phyloP scores from a whole-genome alignment of 129 eudicot genomes.

The Centaurea solstitialis region DNA sequence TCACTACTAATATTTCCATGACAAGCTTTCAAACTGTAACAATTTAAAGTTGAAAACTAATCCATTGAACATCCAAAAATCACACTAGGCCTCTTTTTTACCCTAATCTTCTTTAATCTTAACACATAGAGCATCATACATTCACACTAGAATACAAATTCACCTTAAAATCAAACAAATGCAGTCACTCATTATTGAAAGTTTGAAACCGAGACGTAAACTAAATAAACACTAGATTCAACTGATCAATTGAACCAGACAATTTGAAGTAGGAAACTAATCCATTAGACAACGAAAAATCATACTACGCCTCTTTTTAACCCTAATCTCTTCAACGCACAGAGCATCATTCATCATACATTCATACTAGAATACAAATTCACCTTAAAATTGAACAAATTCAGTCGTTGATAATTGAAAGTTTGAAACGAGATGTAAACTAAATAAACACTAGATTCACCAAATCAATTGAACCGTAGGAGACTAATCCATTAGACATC shows the following conservation, averaged over 20 bases:
- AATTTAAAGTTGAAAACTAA: background rate
- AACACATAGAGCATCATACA: background rate
- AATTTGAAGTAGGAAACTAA: background rate
- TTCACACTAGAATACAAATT: conserved; percentile 2
- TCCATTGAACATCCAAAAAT: background rate
- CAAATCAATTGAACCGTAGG: background rate
- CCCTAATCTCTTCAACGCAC: conserved; percentile 2
- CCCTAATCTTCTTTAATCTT: conserved; percentile 11
- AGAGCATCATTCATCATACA: conserved; percentile 11
- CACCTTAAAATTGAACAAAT: background rate
- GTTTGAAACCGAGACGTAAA: background rate
- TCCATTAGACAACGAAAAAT: background rate
- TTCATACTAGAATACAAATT: background rate
- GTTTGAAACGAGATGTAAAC: background rate
- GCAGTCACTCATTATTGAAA: background rate
- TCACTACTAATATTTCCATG: background rate
- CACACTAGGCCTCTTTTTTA: conserved; percentile 2
- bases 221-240: conserved; percentile 8
- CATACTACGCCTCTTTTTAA: conserved; percentile 1
- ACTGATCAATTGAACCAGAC: background rate
- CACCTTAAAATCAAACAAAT: background rate
- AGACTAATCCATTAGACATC: conserved; percentile 1
- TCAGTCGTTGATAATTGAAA: background rate
- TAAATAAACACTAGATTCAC: conserved; percentile 5
- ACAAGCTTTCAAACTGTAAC: background rate